phyloP scores from a whole-genome alignment of 1,139 yeast species.

The Meyerozyma carpophila region DNA sequence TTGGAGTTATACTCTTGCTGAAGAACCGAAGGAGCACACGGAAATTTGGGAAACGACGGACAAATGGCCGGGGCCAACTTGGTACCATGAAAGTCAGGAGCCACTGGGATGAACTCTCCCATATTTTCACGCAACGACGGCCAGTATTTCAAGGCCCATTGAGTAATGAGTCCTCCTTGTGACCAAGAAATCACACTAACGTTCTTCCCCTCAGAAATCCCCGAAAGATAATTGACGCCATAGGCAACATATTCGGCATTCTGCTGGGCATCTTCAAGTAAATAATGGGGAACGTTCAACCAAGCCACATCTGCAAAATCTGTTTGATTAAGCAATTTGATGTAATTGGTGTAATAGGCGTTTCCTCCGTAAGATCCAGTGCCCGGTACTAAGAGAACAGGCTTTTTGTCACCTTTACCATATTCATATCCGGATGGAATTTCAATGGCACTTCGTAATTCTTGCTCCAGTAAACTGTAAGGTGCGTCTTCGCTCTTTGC shows the following conservation, averaged over 20 bases:
- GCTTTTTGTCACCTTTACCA: neutral
- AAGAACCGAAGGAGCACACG: neutral
- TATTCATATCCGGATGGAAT: neutral
- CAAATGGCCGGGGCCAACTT: neutral
- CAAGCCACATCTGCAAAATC: neutral
- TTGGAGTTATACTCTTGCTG: neutral
- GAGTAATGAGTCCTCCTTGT: neutral
- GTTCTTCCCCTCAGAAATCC: neutral
- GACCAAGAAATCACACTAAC: neutral
- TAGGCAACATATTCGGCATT: neutral
- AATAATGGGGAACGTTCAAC: neutral
- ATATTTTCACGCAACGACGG: neutral
- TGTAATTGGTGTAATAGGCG: neutral
- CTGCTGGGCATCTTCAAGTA: neutral
- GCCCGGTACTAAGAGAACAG: neutral
- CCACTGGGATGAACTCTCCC: neutral
- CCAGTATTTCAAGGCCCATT: neutral
- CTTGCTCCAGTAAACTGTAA: conserved; percentile 9
- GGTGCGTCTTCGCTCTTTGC: conserved; percentile 13
- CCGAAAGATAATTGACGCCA: neutral
- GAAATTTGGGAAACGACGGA: neutral
- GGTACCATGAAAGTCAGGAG: neutral
- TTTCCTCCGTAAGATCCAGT: neutral
- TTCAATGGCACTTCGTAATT: neutral
- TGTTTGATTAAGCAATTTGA: neutral